A percentile compares a stretch with the other conserved stretches of the same genome.
phyloP scores from a whole-genome alignment of 2,329 filamentous ascomycete genomes.

The Fusarium torulosum region DNA sequence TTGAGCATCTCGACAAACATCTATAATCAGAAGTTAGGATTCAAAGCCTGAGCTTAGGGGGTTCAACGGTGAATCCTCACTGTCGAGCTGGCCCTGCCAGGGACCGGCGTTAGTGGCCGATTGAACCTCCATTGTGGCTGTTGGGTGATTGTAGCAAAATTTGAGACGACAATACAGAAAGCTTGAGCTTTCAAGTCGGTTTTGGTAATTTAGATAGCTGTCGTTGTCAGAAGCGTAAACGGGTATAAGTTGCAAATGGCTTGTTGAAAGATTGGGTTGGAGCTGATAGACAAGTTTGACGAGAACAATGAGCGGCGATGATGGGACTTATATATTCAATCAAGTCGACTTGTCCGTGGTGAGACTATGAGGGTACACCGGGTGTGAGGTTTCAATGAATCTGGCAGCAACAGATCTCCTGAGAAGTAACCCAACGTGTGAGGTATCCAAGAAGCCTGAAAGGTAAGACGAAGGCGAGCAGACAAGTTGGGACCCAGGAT shows the following conservation, averaged over 20 bases:
- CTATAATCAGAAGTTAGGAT: conserved; percentile 54
- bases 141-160: neutral
- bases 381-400: conserved; percentile 30
- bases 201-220: neutral
- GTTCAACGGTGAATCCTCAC: conserved; percentile 55
- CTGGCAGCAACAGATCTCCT: conserved; percentile 26
- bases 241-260: neutral
- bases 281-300: conserved; percentile 15
- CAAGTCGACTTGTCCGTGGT: conserved; percentile 23
- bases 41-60: neutral
- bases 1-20: conserved; percentile 68
- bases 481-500: conserved; percentile 30
- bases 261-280: conserved; percentile 1
- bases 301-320: conserved; percentile 19
- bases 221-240: neutral
- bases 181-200: neutral
- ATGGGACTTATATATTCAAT: conserved; percentile 41
- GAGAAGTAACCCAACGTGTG: conserved; percentile 34
- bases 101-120: conserved; percentile 44
- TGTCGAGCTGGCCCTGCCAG: conserved; percentile 70
- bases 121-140: conserved; percentile 42
- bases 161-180: neutral
- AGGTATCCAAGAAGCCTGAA: conserved; percentile 39
- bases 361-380: conserved; percentile 26
- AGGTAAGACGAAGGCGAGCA: conserved; percentile 42